Percentiles rank a stretch among this genome's conserved stretches.
These are phyloP conservation scores for Scalesia atractyloides DNA, from an alignment of 129 eudicot genomes.

Conservation along the genomic window DNA sequence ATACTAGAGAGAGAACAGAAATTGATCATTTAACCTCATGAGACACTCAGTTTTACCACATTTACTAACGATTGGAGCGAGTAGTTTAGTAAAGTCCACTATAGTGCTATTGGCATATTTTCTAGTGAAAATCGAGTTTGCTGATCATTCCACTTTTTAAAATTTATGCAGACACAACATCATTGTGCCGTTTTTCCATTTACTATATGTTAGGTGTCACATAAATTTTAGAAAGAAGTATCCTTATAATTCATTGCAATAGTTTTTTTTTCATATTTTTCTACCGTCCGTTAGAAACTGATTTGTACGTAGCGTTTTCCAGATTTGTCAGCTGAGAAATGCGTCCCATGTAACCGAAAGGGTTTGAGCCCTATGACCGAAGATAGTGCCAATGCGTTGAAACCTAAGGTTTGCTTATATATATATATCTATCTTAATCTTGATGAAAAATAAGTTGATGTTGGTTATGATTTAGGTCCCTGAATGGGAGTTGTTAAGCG, in stretches of 20 bases:
- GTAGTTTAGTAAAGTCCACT: no score
- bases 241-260: slow-evolving; percentile 1
- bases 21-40: no score
- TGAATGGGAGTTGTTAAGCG: slow-evolving; percentile 73
- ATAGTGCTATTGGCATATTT: no score
- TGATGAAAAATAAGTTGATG: background rate
- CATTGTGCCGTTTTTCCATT: background rate
- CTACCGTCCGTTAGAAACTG: background rate
- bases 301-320: slow-evolving; percentile 1
- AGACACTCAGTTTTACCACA: no score
- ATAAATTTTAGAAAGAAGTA: slow-evolving; percentile 7
- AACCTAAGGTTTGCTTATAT: slow-evolving; percentile 47
- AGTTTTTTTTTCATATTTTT: background rate
- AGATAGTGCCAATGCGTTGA: slow-evolving; percentile 56
- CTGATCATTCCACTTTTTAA: background rate
- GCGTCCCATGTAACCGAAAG: slow-evolving; percentile 80
- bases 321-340: slow-evolving; percentile 76
- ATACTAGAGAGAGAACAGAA: no score
- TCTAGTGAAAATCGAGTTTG: no score
- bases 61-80: no score
- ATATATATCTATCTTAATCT: background rate
- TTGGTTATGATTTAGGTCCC: slow-evolving; percentile 56
- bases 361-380: slow-evolving; percentile 79
- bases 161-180: background rate
- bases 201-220: slow-evolving; percentile 3